Percentiles rank a stretch among this genome's conserved stretches.
phyloP scores from a whole-genome alignment of 2,329 filamentous ascomycete genomes.

The Aspergillus cejpii region DNA sequence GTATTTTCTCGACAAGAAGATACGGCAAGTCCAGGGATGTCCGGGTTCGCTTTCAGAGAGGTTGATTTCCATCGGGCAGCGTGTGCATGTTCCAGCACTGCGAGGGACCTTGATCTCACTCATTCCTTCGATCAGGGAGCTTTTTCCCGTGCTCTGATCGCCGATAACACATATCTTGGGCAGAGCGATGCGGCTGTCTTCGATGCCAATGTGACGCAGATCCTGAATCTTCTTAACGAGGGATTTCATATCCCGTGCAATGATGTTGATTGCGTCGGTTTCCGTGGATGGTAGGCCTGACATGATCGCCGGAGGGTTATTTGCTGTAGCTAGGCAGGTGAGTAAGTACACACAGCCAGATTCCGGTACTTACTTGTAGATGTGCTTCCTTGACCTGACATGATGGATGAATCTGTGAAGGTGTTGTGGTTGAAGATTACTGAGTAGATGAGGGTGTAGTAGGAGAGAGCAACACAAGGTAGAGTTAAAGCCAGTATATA shows the following conservation, averaged over 20 bases:
- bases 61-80: constrained; percentile 74
- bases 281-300: neutral
- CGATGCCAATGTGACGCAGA: constrained; percentile 65
- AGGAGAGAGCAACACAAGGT: too few species aligned
- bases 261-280: constrained; percentile 22
- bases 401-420: neutral
- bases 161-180: constrained; percentile 78
- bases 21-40: constrained; percentile 57
- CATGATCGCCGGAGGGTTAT: constrained; percentile 3
- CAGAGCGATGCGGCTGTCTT: constrained; percentile 58
- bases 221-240: constrained; percentile 45
- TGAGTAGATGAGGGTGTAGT: neutral
- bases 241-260: constrained; percentile 32
- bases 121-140: constrained; percentile 57
- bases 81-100: constrained; percentile 66
- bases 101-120: constrained; percentile 64
- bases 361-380: neutral
- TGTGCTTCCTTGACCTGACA: neutral
- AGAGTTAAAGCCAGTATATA: too few species aligned
- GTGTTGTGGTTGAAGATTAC: neutral
- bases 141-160: constrained; percentile 80
- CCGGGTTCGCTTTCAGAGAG: constrained; percentile 48
- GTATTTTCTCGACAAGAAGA: constrained; percentile 63
- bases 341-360: neutral
- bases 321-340: neutral